phyloP scores from a whole-genome alignment of 441 rosid species.

The Corymbia calophylla region DNA sequence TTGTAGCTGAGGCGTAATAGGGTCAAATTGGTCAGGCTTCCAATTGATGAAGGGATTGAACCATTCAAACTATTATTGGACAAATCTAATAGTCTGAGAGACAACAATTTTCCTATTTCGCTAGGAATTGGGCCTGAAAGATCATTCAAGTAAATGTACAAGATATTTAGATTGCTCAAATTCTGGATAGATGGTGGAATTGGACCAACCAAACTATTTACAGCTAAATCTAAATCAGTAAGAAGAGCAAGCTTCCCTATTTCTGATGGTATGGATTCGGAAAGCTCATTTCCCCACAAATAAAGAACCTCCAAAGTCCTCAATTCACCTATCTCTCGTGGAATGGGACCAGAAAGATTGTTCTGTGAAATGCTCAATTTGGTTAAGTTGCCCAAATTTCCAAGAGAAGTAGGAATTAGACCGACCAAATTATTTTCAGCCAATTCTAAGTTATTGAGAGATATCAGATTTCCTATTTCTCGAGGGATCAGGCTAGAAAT shows the following conservation, averaged over 20 bases:
- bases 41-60: neutral
- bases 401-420: neutral
- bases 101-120: neutral
- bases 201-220: neutral
- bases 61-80: neutral
- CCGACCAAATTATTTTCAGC: neutral
- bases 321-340: neutral
- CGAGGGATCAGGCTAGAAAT: conserved; percentile 14
- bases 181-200: neutral
- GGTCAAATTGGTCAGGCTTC: neutral
- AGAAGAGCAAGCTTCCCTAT: neutral
- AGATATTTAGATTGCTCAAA: neutral
- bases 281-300: neutral
- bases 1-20: neutral
- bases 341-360: neutral
- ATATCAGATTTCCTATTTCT: neutral
- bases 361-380: neutral
- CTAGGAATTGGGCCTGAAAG: neutral
- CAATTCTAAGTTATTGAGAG: neutral
- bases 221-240: neutral
- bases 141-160: too few relatives aligned
- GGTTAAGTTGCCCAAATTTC: neutral
- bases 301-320: neutral
- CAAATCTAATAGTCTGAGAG: neutral
- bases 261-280: neutral